Evolutionary conservation across 768 basidiomycete species (phyloP).

Genomic region (Leccinum broughii): DNA sequence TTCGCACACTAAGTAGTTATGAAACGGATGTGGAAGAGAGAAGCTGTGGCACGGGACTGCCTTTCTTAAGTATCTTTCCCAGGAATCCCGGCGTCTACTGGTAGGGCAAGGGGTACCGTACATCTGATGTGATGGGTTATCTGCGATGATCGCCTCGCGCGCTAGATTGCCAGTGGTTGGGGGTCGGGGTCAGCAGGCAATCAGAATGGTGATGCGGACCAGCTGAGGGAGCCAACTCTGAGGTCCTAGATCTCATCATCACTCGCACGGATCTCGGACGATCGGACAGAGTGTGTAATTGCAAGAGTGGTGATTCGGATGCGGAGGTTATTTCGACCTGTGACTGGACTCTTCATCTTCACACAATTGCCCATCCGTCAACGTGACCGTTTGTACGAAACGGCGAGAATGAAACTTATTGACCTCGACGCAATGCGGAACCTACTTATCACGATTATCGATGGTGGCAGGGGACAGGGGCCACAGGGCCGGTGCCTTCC

Average conservation of each 20-base stretch:
- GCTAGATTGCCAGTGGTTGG: background rate
- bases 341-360: background rate
- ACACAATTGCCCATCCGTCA: background rate
- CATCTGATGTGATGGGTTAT: background rate
- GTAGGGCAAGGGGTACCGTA: background rate
- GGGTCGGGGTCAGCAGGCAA: background rate
- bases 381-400: background rate
- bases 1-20: background rate
- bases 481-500: background rate
- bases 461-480: background rate
- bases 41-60: background rate
- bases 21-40: background rate
- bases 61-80: constrained; percentile 3
- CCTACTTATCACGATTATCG: background rate
- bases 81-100: constrained; percentile 5
- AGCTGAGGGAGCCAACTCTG: background rate
- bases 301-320: too few relatives aligned
- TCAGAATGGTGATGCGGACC: background rate
- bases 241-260: background rate
- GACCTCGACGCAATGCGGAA: background rate
- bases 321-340: background rate
- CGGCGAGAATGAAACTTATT: background rate
- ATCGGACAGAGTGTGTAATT: too few relatives aligned
- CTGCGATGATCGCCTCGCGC: background rate
- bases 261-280: background rate